Conservation (phyloP, 2,329 filamentous ascomycete genomes). For the Aspergillus ibericus region DNA sequence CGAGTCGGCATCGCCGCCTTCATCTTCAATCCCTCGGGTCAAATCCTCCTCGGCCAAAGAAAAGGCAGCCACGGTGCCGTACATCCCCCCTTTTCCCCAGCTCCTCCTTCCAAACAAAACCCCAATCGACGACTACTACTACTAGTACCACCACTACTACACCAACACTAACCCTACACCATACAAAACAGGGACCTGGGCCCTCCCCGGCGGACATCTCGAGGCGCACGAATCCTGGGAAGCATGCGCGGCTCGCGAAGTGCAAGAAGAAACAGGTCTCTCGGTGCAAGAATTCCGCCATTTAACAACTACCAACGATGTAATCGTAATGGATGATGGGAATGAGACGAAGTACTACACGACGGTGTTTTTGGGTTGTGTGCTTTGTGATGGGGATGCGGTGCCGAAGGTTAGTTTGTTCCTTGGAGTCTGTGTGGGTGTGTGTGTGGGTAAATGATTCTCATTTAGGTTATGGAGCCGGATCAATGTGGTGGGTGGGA, state of each 20-base stretch:
- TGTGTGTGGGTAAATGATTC: too few relatives aligned
- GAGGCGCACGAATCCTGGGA: slow-evolving; percentile 69
- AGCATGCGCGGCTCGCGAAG: slow-evolving; percentile 65
- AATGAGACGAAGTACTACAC: slow-evolving; percentile 68
- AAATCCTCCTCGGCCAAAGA: slow-evolving; percentile 17
- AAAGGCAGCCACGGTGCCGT: slow-evolving; percentile 20
- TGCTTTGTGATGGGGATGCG: slow-evolving; percentile 48
- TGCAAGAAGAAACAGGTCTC: slow-evolving; percentile 69
- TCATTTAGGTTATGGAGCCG: slow-evolving; percentile 44
- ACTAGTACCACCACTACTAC: background rate
- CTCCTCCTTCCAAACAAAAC: background rate
- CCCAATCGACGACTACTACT: too few relatives aligned
- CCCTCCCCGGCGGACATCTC: slow-evolving; percentile 73
- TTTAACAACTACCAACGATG: slow-evolving; percentile 65
- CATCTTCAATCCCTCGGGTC: slow-evolving; percentile 10
- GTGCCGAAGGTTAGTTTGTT: slow-evolving; percentile 59
- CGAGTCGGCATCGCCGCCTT: slow-evolving; percentile 19
- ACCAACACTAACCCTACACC: background rate
- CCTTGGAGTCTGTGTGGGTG: too few relatives aligned
- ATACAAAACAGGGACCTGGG: slow-evolving; percentile 57
- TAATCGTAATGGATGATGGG: too few relatives aligned
- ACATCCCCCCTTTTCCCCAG: background rate
- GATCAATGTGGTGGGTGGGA: slow-evolving; percentile 59
- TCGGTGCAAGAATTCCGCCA: slow-evolving; percentile 54
- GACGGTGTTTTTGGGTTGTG: slow-evolving; percentile 66